A percentile compares a stretch with the other conserved stretches of the same genome.
phyloP scores from a whole-genome alignment of 371 early-diverging fungal genomes.

The Agmasoma carcini region DNA sequence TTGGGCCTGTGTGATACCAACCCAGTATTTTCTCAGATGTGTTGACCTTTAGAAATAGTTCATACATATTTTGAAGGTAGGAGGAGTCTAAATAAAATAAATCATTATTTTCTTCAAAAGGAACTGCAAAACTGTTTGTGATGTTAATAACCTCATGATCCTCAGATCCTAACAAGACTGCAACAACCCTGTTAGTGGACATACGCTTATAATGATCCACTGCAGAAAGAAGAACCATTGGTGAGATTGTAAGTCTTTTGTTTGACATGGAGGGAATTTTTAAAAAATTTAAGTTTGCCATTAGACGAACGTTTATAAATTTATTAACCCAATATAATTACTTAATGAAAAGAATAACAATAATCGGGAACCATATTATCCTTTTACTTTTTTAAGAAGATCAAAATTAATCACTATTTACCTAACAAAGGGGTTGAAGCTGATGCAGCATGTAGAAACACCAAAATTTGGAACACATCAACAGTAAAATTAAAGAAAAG shows the following conservation, averaged over 20 bases:
- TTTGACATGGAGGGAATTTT: too few species aligned
- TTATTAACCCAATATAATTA: too few species aligned
- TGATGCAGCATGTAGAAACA: too few species aligned
- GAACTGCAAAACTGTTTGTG: conserved; percentile 94
- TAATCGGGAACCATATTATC: too few species aligned
- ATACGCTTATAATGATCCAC: conserved; percentile 96
- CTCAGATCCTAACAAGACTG: conserved; percentile 84
- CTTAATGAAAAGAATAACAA: too few species aligned
- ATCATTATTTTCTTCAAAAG: conserved; percentile 76
- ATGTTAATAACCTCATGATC: conserved; percentile 71
- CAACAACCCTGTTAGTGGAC: conserved; percentile 81
- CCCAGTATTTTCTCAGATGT: conserved; percentile 90
- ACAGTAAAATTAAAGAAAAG: too few species aligned
- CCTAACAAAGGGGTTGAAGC: too few species aligned
- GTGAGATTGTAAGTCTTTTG: conserved; percentile 70
- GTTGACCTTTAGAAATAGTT: conserved; percentile 96
- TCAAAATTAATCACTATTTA: too few species aligned
- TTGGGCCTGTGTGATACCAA: conserved; percentile 98
- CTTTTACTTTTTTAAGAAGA: too few species aligned
- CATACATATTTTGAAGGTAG: conserved; percentile 92
- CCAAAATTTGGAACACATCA: too few species aligned
- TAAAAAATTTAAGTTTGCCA: too few species aligned
- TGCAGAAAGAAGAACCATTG: conserved; percentile 86
- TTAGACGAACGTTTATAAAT: too few species aligned
- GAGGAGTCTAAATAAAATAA: conserved; percentile 98